Evolutionary conservation across 495 filamentous ascomycete genomes (phyloP), one percentile per base, ranked within the genome.

Genomic region (Hypoxylon crocopeplum): DNA sequence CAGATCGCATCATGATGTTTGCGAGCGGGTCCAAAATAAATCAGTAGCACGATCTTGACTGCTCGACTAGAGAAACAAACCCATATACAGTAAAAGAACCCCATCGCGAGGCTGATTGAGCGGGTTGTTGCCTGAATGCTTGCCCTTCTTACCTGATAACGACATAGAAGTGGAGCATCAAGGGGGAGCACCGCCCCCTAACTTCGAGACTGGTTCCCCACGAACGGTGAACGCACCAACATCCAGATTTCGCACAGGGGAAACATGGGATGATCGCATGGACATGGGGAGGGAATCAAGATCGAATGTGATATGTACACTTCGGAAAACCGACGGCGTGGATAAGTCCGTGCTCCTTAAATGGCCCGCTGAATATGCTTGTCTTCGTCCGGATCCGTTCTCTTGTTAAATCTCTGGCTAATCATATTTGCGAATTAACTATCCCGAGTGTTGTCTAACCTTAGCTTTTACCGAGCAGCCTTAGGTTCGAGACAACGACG

Each of bases 101-200:
- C 6, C 33, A 48, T 39, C 15, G 19, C 21, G 32, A 60, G 57
- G 57, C 42, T 60, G 48, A 57, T 37, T 50, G 37, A 48, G 32
- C 16, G 15, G 22, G 29, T 45, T 52, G 20, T 19, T 48, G 46
- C 55, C 46, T 58, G 22, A 21, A 36, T 22, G 12, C 27, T 32
- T 17, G 37, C 21, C 17, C 22, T n/a, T n/a, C n/a, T 8, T 27
- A 27, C 24, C 8, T 4, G 24, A 27, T 8, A 8, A 27, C 32
- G 32, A 17, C 15, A 33, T 19, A 12, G 11, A 42, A 36, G 57
- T 40, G 41, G 42, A 21, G 34, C 13, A 38, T 25, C 17, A 16
- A 21, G 34, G 12, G 30, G 34, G 12, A 44, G 29, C 56, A 59
- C 48, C 2, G 48, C 48, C 57, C 30, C 42, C 48, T 53, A 7